A percentile compares a stretch with the other conserved stretches of the same genome.
phyloP scores from a whole-genome alignment of 306 rosid species.

The Purshia tridentata region DNA sequence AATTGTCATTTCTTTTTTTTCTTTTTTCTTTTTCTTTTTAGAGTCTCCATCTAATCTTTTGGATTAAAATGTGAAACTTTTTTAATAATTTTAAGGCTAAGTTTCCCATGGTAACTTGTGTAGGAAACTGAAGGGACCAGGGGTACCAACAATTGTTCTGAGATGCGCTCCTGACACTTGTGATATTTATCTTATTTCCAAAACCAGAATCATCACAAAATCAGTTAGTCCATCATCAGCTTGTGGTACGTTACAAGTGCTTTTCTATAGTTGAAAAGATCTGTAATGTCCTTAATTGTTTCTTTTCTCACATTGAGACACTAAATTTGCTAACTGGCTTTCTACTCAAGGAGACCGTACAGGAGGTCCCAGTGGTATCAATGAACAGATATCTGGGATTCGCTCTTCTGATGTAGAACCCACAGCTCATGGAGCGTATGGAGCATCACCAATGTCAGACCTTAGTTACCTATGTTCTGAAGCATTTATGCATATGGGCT shows the following conservation, averaged over 20 bases:
- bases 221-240: slow-evolving; percentile 43
- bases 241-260: slow-evolving; percentile 46
- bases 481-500: slow-evolving; percentile 31
- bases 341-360: slow-evolving; percentile 34
- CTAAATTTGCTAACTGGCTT: slow-evolving; percentile 29
- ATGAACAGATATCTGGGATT: slow-evolving; percentile 40
- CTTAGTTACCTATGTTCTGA: slow-evolving; percentile 44
- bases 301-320: slow-evolving; percentile 38
- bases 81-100: slow-evolving; percentile 12
- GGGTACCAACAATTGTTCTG: slow-evolving; percentile 58
- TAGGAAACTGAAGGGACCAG: slow-evolving; percentile 85
- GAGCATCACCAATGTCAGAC: slow-evolving; percentile 50
- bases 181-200: slow-evolving; percentile 61
- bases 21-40: neutral
- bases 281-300: neutral
- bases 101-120: slow-evolving; percentile 12
- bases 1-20: neutral
- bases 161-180: slow-evolving; percentile 49
- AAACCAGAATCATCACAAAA: slow-evolving; percentile 52
- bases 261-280: slow-evolving; percentile 21
- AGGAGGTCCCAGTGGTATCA: slow-evolving; percentile 23
- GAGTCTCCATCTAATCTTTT: neutral
- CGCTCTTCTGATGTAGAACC: slow-evolving; percentile 35
- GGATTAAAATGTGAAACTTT: neutral
- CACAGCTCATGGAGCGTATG: slow-evolving; percentile 28